These are phyloP conservation scores for Cyclostephanos tholiformis DNA, from an alignment of 108 stramenopile genomes.

Conservation along the genomic window DNA sequence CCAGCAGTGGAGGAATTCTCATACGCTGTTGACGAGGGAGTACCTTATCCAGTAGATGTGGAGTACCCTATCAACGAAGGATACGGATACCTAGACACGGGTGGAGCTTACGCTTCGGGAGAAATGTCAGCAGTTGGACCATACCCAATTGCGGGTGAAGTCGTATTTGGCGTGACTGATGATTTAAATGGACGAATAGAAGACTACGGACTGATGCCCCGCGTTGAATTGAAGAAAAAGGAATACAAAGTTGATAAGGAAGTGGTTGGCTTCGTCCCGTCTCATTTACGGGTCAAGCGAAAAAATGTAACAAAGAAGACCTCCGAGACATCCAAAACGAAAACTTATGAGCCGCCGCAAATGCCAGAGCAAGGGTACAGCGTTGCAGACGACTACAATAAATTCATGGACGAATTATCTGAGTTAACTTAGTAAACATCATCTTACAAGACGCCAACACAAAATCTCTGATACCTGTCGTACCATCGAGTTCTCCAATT, in stretches of 20 bases:
- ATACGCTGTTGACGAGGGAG: slow-evolving; percentile 5
- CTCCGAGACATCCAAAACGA: slow-evolving; percentile 5
- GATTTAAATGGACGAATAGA: slow-evolving; percentile 1
- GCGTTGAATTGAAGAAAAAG: slow-evolving; percentile 50
- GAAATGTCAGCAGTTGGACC: slow-evolving; percentile 39
- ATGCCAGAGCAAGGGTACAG: slow-evolving; percentile 7
- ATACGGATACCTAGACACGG: slow-evolving; percentile 38
- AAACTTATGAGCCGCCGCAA: not conserved
- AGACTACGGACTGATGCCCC: slow-evolving; percentile 1
- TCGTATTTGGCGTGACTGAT: not conserved
- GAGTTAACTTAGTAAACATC: slow-evolving; percentile 17
- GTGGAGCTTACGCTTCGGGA: slow-evolving; percentile 22
- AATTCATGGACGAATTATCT: slow-evolving; percentile 51
- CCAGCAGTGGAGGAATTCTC: slow-evolving; percentile 39
- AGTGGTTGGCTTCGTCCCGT: slow-evolving; percentile 74
- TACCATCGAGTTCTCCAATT: slow-evolving; percentile 97
- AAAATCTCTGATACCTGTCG: slow-evolving; percentile 93
- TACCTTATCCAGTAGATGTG: slow-evolving; percentile 38
- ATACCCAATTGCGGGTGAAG: slow-evolving; percentile 37
- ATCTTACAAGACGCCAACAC: slow-evolving; percentile 86
- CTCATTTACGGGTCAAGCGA: slow-evolving; percentile 57
- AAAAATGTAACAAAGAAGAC: slow-evolving; percentile 10
- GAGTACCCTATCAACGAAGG: slow-evolving; percentile 40
- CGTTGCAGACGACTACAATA: slow-evolving; percentile 55
- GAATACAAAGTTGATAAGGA: slow-evolving; percentile 70